These are phyloP conservation scores for Talaromyces borbonicus DNA, from an alignment of 495 filamentous ascomycete genomes.

Conservation along the genomic window DNA sequence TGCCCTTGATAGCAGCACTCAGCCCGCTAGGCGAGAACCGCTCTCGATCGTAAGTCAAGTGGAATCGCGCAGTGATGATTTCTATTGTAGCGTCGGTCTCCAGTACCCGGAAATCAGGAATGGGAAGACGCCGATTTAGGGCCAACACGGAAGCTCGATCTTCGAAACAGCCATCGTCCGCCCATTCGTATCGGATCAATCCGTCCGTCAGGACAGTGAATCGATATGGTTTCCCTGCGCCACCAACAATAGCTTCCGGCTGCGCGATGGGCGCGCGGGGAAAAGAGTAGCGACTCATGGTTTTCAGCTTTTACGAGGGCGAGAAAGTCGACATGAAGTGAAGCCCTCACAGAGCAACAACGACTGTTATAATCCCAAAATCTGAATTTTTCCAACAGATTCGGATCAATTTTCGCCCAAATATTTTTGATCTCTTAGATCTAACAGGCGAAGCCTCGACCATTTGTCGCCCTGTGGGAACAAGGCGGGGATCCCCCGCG, in stretches of 20 bases:
- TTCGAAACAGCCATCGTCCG: conserved; percentile 43
- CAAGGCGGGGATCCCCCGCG: too few relatives aligned
- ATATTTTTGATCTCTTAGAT: too few relatives aligned
- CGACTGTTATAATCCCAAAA: too few relatives aligned
- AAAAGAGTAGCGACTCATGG: conserved; percentile 34
- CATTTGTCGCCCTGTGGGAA: too few relatives aligned
- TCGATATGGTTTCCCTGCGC: conserved; percentile 31
- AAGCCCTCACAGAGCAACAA: background rate
- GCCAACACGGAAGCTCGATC: conserved; percentile 49
- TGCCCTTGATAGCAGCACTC: conserved; percentile 25
- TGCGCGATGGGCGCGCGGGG: conserved; percentile 33
- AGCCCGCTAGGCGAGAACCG: conserved; percentile 37
- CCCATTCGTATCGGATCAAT: conserved; percentile 49
- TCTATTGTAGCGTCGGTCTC: conserved; percentile 29
- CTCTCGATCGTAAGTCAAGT: conserved; percentile 42
- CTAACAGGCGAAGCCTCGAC: too few relatives aligned
- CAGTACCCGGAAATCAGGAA: conserved; percentile 35
- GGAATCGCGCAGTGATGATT: conserved; percentile 41
- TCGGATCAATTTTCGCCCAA: background rate
- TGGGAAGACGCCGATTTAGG: conserved; percentile 36
- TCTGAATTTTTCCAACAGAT: background rate
- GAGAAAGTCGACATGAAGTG: background rate
- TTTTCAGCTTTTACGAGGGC: background rate
- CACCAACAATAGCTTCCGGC: conserved; percentile 34
- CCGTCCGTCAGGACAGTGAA: conserved; percentile 45